phyloP scores from a whole-genome alignment of 2,329 filamentous ascomycete genomes.

The Xylaria sp. region DNA sequence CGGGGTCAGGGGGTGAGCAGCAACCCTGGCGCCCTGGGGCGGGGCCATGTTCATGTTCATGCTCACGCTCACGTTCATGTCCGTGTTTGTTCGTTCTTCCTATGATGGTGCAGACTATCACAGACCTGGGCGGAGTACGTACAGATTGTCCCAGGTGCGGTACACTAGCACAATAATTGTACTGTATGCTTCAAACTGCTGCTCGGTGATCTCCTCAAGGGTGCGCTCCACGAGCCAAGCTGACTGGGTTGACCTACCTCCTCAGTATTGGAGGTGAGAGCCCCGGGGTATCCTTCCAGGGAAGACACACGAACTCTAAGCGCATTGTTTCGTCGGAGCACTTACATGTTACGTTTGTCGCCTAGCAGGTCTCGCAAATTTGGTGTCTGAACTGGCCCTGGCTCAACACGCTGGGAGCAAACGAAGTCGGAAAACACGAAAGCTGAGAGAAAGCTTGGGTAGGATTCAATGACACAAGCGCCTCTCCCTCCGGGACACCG shows the following conservation, averaged over 20 bases:
- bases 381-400: neutral
- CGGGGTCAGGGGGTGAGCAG: conserved; percentile 7
- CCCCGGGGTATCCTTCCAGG: neutral
- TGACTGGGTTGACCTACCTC: neutral
- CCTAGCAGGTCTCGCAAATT: neutral
- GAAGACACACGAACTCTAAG: conserved; percentile 1
- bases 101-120: neutral
- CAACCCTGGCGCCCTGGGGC: conserved; percentile 1
- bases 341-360: neutral
- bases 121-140: neutral
- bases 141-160: neutral
- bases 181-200: conserved; percentile 41
- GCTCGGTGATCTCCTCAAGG: conserved; percentile 21
- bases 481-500: neutral
- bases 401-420: neutral
- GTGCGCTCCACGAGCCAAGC: conserved; percentile 3
- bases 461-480: neutral
- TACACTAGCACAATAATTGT: conserved; percentile 4
- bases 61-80: neutral
- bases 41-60: conserved; percentile 3
- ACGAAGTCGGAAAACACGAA: neutral
- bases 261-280: neutral
- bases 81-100: neutral
- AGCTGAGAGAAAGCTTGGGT: neutral
- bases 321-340: conserved; percentile 2